Conservation (phyloP, 2,329 filamentous ascomycete genomes). For the Penicillium sp. region DNA sequence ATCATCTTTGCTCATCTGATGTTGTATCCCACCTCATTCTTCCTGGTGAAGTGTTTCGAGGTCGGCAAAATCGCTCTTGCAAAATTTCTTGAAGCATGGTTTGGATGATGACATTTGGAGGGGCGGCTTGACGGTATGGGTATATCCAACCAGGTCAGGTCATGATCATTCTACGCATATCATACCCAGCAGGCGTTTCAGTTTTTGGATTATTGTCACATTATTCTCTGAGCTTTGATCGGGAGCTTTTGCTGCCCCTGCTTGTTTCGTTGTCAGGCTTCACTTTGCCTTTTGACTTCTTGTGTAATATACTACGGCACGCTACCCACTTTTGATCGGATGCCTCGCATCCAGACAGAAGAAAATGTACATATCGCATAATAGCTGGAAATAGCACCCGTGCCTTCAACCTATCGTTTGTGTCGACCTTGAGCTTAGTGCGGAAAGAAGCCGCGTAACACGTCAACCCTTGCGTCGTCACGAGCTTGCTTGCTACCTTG, state of each 20-base stretch:
- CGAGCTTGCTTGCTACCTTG: too few relatives aligned
- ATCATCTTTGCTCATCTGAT: neutral
- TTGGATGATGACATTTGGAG: neutral
- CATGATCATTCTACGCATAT: constrained; percentile 27
- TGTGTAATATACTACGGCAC: constrained; percentile 11
- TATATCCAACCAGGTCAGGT: constrained; percentile 18
- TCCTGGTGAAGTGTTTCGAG: constrained; percentile 13
- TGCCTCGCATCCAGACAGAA: neutral
- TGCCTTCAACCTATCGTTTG: neutral
- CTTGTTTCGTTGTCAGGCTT: neutral
- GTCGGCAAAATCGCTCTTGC: neutral
- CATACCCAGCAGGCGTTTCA: constrained; percentile 26
- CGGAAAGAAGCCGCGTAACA: neutral
- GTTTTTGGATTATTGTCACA: constrained; percentile 2
- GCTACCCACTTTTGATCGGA: neutral
- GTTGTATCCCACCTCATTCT: neutral
- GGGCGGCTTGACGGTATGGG: constrained; percentile 9
- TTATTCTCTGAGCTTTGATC: neutral
- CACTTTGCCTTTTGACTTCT: neutral
- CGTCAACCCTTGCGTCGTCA: neutral
- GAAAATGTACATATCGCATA: neutral
- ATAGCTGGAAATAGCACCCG: neutral
- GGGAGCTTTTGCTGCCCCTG: too few relatives aligned
- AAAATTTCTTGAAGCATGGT: constrained; percentile 4
- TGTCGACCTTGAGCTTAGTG: neutral